These are phyloP conservation scores for Hansenula lynferdii DNA, from an alignment of 1,139 yeast species.

Conservation along the genomic window DNA sequence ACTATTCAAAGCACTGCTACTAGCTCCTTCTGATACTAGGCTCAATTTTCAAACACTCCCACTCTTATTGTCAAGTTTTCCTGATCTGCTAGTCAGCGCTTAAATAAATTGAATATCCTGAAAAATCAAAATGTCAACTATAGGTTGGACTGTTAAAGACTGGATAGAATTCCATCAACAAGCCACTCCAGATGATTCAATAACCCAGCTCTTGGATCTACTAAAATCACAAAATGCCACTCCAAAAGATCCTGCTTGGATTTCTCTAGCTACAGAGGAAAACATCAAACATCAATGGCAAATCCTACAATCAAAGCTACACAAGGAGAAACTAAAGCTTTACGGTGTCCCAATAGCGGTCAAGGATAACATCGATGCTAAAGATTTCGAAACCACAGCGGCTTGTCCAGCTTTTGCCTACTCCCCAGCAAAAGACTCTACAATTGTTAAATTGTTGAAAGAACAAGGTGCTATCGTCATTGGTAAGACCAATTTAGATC, in stretches of 20 bases:
- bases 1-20: too few relatives aligned
- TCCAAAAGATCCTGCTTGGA: slow-evolving; percentile 84
- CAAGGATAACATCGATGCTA: slow-evolving; percentile 90
- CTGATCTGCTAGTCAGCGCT: too few relatives aligned
- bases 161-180: slow-evolving; percentile 69
- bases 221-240: slow-evolving; percentile 41
- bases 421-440: slow-evolving; percentile 64
- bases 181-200: slow-evolving; percentile 61
- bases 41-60: too few relatives aligned
- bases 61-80: neutral
- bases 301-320: slow-evolving; percentile 56
- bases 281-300: slow-evolving; percentile 74
- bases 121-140: slow-evolving; percentile 10
- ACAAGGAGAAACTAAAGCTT: slow-evolving; percentile 37
- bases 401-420: slow-evolving; percentile 87
- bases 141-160: slow-evolving; percentile 61
- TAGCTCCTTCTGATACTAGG: too few relatives aligned
- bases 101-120: neutral
- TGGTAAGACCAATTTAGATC: slow-evolving; percentile 93
- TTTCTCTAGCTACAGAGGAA: slow-evolving; percentile 60
- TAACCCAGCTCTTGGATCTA: slow-evolving; percentile 41
- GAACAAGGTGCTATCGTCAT: slow-evolving; percentile 85
- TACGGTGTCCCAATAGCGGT: slow-evolving; percentile 95
- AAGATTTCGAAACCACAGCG: slow-evolving; percentile 81
- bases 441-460: slow-evolving; percentile 64